These are phyloP conservation scores for Podospora pseudopauciseta DNA, from an alignment of 495 filamentous ascomycete genomes.

Conservation along the genomic window DNA sequence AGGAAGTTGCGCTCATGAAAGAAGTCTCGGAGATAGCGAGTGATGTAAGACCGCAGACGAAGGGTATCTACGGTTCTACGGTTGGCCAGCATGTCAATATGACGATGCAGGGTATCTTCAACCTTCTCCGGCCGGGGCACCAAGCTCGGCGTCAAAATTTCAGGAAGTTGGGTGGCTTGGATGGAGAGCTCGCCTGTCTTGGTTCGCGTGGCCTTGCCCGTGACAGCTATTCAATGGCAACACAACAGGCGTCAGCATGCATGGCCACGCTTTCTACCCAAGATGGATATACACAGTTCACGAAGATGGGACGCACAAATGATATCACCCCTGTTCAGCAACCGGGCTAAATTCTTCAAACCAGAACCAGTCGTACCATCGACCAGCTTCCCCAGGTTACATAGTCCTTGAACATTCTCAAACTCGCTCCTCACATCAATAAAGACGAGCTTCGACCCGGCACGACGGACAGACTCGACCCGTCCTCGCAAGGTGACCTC, in stretches of 20 bases:
- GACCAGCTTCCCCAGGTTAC: conserved; percentile 57
- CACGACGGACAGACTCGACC: conserved; percentile 40
- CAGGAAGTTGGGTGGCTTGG: conserved; percentile 59
- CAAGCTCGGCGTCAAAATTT: conserved; percentile 70
- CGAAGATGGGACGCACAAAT: conserved; percentile 42
- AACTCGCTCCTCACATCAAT: conserved; percentile 72
- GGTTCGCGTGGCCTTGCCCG: conserved; percentile 69
- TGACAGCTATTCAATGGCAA: conserved; percentile 50
- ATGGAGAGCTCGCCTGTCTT: conserved; percentile 74
- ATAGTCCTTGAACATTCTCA: conserved; percentile 66
- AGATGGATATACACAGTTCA: conserved; percentile 36
- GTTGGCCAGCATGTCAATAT: conserved; percentile 80
- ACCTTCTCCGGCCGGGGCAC: conserved; percentile 68
- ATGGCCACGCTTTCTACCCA: conserved; percentile 28
- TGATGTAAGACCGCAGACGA: conserved; percentile 67
- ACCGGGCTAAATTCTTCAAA: conserved; percentile 57
- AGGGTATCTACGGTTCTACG: conserved; percentile 61
- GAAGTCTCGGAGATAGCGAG: conserved; percentile 69
- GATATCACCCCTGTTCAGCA: conserved; percentile 70
- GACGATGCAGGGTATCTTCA: conserved; percentile 61
- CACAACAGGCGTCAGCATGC: background rate
- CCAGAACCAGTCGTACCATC: conserved; percentile 25
- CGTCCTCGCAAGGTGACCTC: conserved; percentile 48
- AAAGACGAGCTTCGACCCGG: conserved; percentile 73
- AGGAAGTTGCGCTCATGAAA: conserved; percentile 67